These are phyloP conservation scores for Trematosphaeria pertusa DNA, from an alignment of 2,329 filamentous ascomycete species.

Conservation along the genomic window DNA sequence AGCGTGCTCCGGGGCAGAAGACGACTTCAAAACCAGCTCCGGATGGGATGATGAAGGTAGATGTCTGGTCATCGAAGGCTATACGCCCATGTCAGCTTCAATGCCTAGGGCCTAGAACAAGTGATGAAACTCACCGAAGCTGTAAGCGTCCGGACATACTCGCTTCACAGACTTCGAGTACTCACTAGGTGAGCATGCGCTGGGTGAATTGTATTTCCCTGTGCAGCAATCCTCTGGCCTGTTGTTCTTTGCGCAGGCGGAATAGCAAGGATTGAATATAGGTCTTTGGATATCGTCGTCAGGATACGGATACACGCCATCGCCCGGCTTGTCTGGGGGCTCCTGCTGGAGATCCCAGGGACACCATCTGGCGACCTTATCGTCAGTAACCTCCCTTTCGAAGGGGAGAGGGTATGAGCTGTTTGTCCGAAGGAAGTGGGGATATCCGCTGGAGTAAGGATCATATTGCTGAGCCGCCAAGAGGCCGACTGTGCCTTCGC, in stretches of 20 bases:
- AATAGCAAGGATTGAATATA: slow-evolving; percentile 78
- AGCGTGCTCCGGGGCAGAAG: slow-evolving; percentile 71
- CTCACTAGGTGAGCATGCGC: slow-evolving; percentile 68
- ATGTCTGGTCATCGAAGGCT: slow-evolving; percentile 65
- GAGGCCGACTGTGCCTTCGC: slow-evolving; percentile 74
- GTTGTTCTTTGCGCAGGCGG: slow-evolving; percentile 75
- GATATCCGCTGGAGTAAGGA: slow-evolving; percentile 61
- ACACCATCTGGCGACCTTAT: slow-evolving; percentile 72
- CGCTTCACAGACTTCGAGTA: slow-evolving; percentile 75
- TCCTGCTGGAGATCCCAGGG: slow-evolving; percentile 78
- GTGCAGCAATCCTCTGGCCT: slow-evolving; percentile 76
- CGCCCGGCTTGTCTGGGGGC: slow-evolving; percentile 72
- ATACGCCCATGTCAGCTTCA: slow-evolving; percentile 3
- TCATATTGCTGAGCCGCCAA: slow-evolving; percentile 55
- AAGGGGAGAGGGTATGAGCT: slow-evolving; percentile 71
- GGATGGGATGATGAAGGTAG: slow-evolving; percentile 63
- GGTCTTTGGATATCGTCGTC: slow-evolving; percentile 75
- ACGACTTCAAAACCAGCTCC: slow-evolving; percentile 81
- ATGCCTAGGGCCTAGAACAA: background rate
- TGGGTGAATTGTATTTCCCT: slow-evolving; percentile 69
- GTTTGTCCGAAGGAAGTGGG: slow-evolving; percentile 66
- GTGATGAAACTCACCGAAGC: slow-evolving; percentile 65
- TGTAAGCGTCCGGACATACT: slow-evolving; percentile 85
- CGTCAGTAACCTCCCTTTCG: slow-evolving; percentile 65
- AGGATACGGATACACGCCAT: slow-evolving; percentile 81